Base-by-base conservation (phyloP, 176 grass and related monocot genomes). In the Raddia guianensis region DNA sequence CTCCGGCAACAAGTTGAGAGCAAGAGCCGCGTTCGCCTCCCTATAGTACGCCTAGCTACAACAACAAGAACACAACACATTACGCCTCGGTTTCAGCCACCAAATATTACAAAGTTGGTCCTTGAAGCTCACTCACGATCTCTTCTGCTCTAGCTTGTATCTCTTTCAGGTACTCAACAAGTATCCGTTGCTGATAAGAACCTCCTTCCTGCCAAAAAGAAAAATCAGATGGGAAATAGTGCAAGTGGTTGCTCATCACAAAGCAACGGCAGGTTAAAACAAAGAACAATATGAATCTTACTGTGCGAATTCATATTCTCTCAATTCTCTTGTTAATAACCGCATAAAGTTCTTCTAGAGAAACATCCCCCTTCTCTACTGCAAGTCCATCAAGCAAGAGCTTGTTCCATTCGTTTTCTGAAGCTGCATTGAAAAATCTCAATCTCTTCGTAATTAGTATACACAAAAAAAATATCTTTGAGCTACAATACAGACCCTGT, bases 161-260 rank as follows among this genome's bases (percentile, higher is more conserved):
- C 83, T 91, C 92, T 80, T 93, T 98, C 50, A 98, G 82, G 84
- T 86, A 98, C 76, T 98, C 96, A 12, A 93, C 85, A 47, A 98
- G 86, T 60, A 98, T 75, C 8, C 88, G 90, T 67, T 95, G 96
- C 64, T 91, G 82, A 61, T 98, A 95, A 53, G 96, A 98, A 63
- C 96, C 96, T 48, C 96, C 96, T 83, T 98, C 96, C 96, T 98
- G 75, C 53, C 11, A 44, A 84, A 3, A 18, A 19, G 57, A 14
- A 40, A 40, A 40, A 3, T 2, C 3, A n/a, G 37, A 40, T 8
- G 8, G 12, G 75, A 70, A 71, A 60, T n/a, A 51, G 65, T 46
- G 70, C 3, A 21, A 81, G 7, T 8, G 66, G 49, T 67, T 51
- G 68, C 43, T 51, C 12, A 77, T 6, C 13, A 20, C 21, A 64